Percentiles rank a stretch among this genome's conserved stretches.
These are phyloP conservation scores for Tremella fuciformis DNA, from an alignment of 768 basidiomycete genomes.

Conservation along the genomic window DNA sequence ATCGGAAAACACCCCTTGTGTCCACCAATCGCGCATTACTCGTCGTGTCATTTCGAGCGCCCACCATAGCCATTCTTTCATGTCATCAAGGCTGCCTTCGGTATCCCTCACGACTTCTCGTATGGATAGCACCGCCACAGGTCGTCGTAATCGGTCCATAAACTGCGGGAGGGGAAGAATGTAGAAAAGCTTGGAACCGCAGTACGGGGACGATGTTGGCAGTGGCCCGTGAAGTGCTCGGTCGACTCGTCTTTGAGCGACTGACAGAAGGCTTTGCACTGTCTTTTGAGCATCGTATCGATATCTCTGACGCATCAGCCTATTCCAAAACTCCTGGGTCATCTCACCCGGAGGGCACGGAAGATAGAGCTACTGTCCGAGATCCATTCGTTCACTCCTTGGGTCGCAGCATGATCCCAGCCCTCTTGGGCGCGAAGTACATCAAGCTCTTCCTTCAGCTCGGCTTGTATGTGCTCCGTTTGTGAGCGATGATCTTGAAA, in stretches of 20 bases:
- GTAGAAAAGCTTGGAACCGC: conserved; percentile 36
- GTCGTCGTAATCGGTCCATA: conserved; percentile 37
- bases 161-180: conserved; percentile 42
- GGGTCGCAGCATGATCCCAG: conserved; percentile 33
- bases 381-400: conserved; percentile 38
- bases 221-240: conserved; percentile 29
- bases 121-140: conserved; percentile 44
- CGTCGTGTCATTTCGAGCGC: conserved; percentile 44
- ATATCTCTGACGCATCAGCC: conserved; percentile 27
- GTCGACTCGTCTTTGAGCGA: conserved; percentile 25
- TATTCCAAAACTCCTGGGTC: neutral
- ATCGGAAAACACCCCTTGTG: conserved; percentile 18
- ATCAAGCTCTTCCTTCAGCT: conserved; percentile 33
- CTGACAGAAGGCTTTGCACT: conserved; percentile 21
- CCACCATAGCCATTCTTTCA: conserved; percentile 49
- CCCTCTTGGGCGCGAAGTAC: conserved; percentile 35
- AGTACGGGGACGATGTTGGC: conserved; percentile 30
- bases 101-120: conserved; percentile 36
- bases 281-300: conserved; percentile 34
- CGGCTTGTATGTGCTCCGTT: conserved; percentile 33
- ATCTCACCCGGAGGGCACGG: conserved; percentile 36
- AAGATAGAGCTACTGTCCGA: conserved; percentile 33
- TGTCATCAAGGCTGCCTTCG: conserved; percentile 31
- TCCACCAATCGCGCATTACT: conserved; percentile 38
- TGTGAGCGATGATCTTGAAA: conserved; percentile 34